phyloP scores from a whole-genome alignment of 225 moss, liverwort and hornwort species.

The Neckera pumila region DNA sequence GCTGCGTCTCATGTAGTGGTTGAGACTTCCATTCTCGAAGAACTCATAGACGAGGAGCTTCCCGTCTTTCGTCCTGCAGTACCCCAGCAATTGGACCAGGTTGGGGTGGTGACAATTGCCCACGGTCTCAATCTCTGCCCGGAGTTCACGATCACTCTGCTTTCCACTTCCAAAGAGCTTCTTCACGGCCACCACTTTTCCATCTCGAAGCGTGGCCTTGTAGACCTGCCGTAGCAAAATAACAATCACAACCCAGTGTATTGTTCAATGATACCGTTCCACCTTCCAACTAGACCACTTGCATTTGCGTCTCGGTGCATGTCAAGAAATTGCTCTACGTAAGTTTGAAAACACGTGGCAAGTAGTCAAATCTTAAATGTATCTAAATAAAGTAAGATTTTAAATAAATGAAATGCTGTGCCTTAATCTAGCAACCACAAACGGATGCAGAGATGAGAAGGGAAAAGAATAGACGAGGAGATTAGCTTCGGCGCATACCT shows the following conservation, averaged over 20 bases:
- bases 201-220: conserved; percentile 29
- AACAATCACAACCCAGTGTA: not conserved
- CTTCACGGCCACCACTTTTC: conserved; percentile 35
- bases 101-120: conserved; percentile 44
- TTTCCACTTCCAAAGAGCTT: conserved; percentile 30
- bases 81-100: conserved; percentile 36
- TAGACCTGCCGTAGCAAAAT: conserved; percentile 22
- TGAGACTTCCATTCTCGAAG: conserved; percentile 45
- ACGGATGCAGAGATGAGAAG: not conserved
- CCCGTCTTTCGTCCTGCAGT: conserved; percentile 38
- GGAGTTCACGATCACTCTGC: conserved; percentile 40
- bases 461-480: not conserved
- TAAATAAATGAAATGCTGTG: not conserved
- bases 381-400: not conserved
- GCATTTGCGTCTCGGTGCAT: not conserved
- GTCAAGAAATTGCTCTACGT: not conserved
- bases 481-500: not conserved
- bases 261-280: not conserved
- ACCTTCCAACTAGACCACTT: not conserved
- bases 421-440: not conserved
- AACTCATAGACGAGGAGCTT: conserved; percentile 40
- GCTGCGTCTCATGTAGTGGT: conserved; percentile 33
- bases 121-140: conserved; percentile 46
- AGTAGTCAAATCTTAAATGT: not conserved
- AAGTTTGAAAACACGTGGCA: not conserved